Conservation (phyloP, 2,329 filamentous ascomycete species). For the Raffaelea albimanens region DNA sequence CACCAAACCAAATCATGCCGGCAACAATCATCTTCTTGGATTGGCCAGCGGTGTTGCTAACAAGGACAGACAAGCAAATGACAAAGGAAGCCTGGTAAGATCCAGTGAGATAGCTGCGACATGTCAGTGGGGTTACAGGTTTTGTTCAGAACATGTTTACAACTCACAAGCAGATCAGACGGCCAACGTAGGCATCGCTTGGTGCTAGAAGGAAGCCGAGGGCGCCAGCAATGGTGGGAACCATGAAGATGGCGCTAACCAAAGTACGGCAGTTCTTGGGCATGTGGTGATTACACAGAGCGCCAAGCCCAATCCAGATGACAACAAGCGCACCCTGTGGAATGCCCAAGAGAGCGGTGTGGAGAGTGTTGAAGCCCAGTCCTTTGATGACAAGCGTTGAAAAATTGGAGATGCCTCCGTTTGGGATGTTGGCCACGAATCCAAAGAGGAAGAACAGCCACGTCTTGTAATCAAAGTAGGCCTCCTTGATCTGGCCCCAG, state of each 20-base stretch:
- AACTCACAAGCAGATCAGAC: constrained; percentile 43
- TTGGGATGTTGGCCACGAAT: constrained; percentile 42
- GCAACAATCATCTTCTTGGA: constrained; percentile 50
- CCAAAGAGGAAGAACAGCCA: constrained; percentile 49
- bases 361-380: constrained; percentile 37
- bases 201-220: constrained; percentile 49
- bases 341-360: constrained; percentile 28
- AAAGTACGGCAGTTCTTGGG: constrained; percentile 38
- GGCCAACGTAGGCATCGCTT: constrained; percentile 35
- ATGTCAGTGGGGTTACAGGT: too few species aligned
- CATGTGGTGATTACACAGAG: constrained; percentile 31
- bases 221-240: constrained; percentile 50
- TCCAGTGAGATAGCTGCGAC: constrained; percentile 17
- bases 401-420: constrained; percentile 53
- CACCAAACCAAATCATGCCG: constrained; percentile 8
- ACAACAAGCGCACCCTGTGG: constrained; percentile 41
- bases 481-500: constrained; percentile 43
- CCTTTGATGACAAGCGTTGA: constrained; percentile 50
- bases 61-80: constrained; percentile 32
- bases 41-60: constrained; percentile 43
- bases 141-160: too few species aligned
- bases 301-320: constrained; percentile 46
- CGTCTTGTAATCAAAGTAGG: constrained; percentile 47
- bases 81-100: constrained; percentile 31
- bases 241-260: constrained; percentile 44